Evolutionary conservation across 2,329 filamentous ascomycete species (phyloP).

Genomic region (Leptographium flavum): DNA sequence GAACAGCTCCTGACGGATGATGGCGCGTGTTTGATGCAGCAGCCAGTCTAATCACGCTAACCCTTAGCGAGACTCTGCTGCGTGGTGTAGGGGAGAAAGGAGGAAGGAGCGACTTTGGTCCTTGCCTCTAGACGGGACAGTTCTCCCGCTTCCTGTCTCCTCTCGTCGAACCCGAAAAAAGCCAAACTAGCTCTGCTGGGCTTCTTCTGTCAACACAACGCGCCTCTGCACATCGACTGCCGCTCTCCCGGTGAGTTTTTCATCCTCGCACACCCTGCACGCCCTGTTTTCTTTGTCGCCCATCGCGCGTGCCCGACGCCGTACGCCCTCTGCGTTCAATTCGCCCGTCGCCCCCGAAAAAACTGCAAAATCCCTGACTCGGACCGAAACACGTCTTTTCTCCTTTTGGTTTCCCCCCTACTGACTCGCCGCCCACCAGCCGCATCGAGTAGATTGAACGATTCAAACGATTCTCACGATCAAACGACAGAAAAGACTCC

Average conservation of each 20-base stretch:
- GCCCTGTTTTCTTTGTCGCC: neutral
- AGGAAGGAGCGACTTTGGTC: constrained; percentile 2
- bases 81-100: neutral
- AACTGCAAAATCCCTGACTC: neutral
- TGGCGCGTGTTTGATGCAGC: constrained; percentile 1
- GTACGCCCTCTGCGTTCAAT: neutral
- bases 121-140: too few species aligned
- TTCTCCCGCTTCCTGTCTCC: constrained; percentile 2
- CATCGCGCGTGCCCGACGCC: neutral
- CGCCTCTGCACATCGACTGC: neutral
- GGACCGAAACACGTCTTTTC: neutral
- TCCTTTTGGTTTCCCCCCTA: neutral
- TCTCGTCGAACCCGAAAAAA: neutral
- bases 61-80: neutral
- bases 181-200: neutral
- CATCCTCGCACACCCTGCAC: neutral
- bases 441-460: too few species aligned
- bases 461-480: too few species aligned
- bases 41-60: constrained; percentile 1
- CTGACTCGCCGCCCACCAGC: too few species aligned
- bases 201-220: neutral
- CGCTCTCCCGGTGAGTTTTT: neutral
- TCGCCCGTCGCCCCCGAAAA: neutral
- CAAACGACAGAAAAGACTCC: too few species aligned
- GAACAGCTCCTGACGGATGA: neutral